These are phyloP conservation scores for Clavariopsis aquatica DNA, from an alignment of 495 filamentous ascomycete genomes.

Conservation along the genomic window DNA sequence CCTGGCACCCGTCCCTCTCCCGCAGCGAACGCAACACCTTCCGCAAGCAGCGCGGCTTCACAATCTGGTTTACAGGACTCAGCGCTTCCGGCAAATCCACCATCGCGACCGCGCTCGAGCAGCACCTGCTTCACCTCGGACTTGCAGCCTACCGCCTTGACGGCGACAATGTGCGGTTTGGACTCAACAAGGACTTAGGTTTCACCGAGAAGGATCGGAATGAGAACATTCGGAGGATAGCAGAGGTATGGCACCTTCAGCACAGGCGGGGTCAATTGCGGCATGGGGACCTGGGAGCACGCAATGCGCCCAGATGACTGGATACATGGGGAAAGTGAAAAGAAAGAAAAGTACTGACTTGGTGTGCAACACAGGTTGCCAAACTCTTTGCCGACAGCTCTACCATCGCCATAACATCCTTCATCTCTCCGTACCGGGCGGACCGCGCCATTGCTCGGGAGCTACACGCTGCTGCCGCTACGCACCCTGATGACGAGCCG, in stretches of 20 bases:
- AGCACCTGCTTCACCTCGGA: constrained; percentile 83
- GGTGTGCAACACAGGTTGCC: constrained; percentile 62
- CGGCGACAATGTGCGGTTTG: constrained; percentile 98
- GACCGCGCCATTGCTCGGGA: constrained; percentile 80
- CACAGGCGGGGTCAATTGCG: not conserved
- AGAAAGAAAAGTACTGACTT: constrained; percentile 9
- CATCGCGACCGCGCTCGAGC: constrained; percentile 91
- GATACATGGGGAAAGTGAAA: not conserved
- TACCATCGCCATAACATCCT: constrained; percentile 85
- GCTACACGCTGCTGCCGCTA: constrained; percentile 61
- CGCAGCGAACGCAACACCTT: constrained; percentile 76
- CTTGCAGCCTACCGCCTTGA: constrained; percentile 89
- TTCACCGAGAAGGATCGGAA: constrained; percentile 90
- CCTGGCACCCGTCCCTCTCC: constrained; percentile 91
- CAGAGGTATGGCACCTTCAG: constrained; percentile 60
- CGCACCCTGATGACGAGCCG: constrained; percentile 53
- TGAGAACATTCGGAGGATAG: constrained; percentile 96
- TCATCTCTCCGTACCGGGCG: constrained; percentile 90
- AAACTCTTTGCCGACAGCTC: constrained; percentile 92
- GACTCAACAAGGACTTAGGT: constrained; percentile 93
- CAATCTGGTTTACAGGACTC: constrained; percentile 96
- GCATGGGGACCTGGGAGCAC: constrained; percentile 4
- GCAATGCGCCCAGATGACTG: constrained; percentile 6
- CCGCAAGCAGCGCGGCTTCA: constrained; percentile 85
- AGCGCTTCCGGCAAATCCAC: constrained; percentile 96